Evolutionary conservation across 2,329 filamentous ascomycete species (phyloP).

Genomic region (Fusarium pininemorale): DNA sequence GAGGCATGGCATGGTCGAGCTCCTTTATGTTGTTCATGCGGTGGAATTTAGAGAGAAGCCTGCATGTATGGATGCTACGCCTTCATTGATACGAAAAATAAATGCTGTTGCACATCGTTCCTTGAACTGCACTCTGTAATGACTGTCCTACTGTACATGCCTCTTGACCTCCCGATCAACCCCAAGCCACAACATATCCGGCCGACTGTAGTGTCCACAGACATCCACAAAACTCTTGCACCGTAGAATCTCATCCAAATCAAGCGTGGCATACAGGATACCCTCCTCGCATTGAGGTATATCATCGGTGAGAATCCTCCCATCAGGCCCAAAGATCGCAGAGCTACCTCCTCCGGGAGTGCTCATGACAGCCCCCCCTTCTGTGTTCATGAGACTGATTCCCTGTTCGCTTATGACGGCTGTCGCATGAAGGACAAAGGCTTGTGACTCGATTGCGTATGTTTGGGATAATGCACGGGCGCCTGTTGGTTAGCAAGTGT

Average conservation of each 20-base stretch:
- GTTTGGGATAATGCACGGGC: not conserved
- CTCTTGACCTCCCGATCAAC: not conserved
- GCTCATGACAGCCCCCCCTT: not conserved
- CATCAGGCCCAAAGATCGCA: not conserved
- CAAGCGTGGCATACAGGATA: slow-evolving; percentile 59
- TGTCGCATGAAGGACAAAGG: not conserved
- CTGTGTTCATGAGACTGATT: not conserved
- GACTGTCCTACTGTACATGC: not conserved
- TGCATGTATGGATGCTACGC: too few species aligned
- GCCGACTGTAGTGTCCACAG: slow-evolving; percentile 43
- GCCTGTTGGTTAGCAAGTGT: not conserved
- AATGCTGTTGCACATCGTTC: too few species aligned
- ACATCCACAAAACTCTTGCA: slow-evolving; percentile 52
- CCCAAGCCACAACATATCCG: slow-evolving; percentile 51
- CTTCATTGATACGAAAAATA: too few species aligned
- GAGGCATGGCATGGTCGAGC: too few species aligned
- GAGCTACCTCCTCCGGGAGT: not conserved
- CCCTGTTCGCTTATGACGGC: not conserved
- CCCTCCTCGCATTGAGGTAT: slow-evolving; percentile 47
- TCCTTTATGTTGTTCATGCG: too few species aligned
- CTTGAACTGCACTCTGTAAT: too few species aligned
- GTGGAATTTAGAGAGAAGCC: too few species aligned
- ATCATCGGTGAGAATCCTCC: not conserved
- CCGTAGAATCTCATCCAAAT: slow-evolving; percentile 52
- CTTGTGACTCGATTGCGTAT: not conserved